Percentiles rank a stretch among this genome's conserved stretches.
Evolutionary conservation across 805 yeast species (phyloP).

Genomic region (Metschnikowia baotianmanensis): DNA sequence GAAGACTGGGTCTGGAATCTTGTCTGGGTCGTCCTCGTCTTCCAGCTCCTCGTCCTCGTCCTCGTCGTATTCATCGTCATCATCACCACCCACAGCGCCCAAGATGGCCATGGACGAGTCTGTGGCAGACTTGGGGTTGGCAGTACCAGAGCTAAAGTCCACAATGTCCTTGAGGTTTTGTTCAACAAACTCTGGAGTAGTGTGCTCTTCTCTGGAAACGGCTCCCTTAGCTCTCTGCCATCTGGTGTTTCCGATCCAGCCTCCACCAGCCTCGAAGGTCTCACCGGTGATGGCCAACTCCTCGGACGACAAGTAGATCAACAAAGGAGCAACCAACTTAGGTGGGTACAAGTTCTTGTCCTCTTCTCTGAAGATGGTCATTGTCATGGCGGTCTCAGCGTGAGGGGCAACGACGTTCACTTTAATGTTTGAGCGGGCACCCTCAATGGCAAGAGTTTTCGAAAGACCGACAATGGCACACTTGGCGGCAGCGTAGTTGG

Average conservation of each 20-base stretch:
- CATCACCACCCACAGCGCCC: constrained; percentile 52
- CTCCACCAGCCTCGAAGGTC: constrained; percentile 91
- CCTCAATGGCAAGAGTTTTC: constrained; percentile 86
- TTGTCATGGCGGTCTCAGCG: constrained; percentile 97
- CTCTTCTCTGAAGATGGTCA: constrained; percentile 73
- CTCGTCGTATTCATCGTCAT: constrained; percentile 33
- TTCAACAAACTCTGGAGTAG: constrained; percentile 67
- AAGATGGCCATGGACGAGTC: constrained; percentile 82
- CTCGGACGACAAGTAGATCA: constrained; percentile 76
- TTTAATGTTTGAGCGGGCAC: constrained; percentile 70
- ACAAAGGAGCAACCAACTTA: constrained; percentile 84
- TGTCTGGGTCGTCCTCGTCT: constrained; percentile 32
- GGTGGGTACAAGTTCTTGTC: constrained; percentile 86
- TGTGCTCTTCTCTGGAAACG: constrained; percentile 51
- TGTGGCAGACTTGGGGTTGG: constrained; percentile 58
- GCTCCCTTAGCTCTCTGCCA: constrained; percentile 93
- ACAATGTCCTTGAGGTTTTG: constrained; percentile 65
- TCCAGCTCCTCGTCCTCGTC: constrained; percentile 42
- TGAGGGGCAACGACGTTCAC: constrained; percentile 92
- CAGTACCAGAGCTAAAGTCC: constrained; percentile 57
- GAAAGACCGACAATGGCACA: constrained; percentile 84
- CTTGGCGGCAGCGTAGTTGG: constrained; percentile 93
- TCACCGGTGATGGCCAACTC: constrained; percentile 72
- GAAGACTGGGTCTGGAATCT: constrained; percentile 47
- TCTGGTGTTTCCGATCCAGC: constrained; percentile 93